These are phyloP conservation scores for Lachnellula hyalina DNA, from an alignment of 2,329 filamentous ascomycete species.

Conservation along the genomic window DNA sequence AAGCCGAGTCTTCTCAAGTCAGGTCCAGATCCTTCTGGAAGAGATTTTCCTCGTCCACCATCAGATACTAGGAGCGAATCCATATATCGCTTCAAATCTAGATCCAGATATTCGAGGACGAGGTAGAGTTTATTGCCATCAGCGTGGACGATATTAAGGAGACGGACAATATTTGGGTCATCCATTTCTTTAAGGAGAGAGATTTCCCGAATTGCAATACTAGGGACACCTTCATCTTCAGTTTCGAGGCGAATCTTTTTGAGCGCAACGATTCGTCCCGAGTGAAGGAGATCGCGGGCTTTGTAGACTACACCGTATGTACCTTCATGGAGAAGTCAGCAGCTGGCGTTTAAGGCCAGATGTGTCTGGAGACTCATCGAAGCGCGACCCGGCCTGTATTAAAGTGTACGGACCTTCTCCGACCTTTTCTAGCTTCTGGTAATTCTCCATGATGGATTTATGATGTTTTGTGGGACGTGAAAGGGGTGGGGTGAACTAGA, in stretches of 20 bases:
- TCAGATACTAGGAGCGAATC: slow-evolving; percentile 79
- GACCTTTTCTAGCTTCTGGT: slow-evolving; percentile 94
- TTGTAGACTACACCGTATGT: slow-evolving; percentile 98
- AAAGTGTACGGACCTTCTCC: slow-evolving; percentile 67
- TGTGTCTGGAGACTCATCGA: not conserved
- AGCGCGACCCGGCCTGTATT: not conserved
- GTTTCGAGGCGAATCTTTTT: slow-evolving; percentile 96
- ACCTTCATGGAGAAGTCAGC: slow-evolving; percentile 45
- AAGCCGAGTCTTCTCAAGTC: slow-evolving; percentile 64
- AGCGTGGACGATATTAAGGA: slow-evolving; percentile 89
- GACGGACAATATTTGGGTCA: slow-evolving; percentile 81
- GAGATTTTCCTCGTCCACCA: slow-evolving; percentile 76
- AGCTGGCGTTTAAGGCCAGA: not conserved
- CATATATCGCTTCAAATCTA: slow-evolving; percentile 96
- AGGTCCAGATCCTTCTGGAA: slow-evolving; percentile 69
- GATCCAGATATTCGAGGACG: slow-evolving; percentile 85
- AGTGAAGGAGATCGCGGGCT: slow-evolving; percentile 76
- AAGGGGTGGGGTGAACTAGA: slow-evolving; percentile 29
- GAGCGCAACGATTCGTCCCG: slow-evolving; percentile 80
- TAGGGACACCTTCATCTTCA: slow-evolving; percentile 90
- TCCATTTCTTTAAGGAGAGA: slow-evolving; percentile 92
- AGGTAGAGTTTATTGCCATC: slow-evolving; percentile 94
- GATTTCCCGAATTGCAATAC: slow-evolving; percentile 90
- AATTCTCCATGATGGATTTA: slow-evolving; percentile 71
- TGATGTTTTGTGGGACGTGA: slow-evolving; percentile 9